phyloP scores from a whole-genome alignment of 257 asterid genomes.

The Rubia yunnanensis region DNA sequence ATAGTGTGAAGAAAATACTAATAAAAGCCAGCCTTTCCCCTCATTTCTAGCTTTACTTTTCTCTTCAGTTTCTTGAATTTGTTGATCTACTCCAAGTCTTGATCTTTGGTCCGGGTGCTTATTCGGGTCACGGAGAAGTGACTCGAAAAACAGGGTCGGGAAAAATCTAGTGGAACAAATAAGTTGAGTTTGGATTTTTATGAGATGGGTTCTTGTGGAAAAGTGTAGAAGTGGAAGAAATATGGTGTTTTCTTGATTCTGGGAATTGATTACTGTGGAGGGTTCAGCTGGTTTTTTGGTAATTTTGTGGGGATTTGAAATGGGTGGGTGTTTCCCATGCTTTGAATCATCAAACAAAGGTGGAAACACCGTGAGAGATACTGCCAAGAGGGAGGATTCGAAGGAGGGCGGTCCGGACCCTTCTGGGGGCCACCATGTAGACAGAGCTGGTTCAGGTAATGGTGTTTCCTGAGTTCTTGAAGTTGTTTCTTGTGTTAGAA shows the following conservation, averaged over 20 bases:
- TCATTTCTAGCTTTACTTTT: conserved; percentile 29
- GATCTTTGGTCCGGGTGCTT: conserved; percentile 39
- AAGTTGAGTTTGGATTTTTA: conserved; percentile 29
- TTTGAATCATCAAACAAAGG: conserved; percentile 65
- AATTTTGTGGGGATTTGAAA: conserved; percentile 35
- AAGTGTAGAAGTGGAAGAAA: conserved; percentile 24
- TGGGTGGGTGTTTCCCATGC: conserved; percentile 92
- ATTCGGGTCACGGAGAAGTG: conserved; percentile 37
- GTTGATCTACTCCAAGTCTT: conserved; percentile 70
- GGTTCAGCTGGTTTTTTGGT: conserved; percentile 29
- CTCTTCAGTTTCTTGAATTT: conserved; percentile 59
- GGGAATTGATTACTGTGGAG: conserved; percentile 20
- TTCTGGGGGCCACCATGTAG: conserved; percentile 41
- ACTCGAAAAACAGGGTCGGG: conserved; percentile 23
- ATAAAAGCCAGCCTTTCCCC: conserved; percentile 12
- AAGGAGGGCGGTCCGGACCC: conserved; percentile 51
- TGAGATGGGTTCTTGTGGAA: conserved; percentile 38
- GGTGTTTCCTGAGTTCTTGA: conserved; percentile 5
- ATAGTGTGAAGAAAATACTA: not conserved
- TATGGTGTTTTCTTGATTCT: not conserved
- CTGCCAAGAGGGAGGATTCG: conserved; percentile 53
- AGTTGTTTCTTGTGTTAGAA: conserved; percentile 14
- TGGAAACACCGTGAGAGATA: conserved; percentile 49
- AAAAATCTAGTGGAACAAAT: conserved; percentile 20
- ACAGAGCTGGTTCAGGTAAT: conserved; percentile 64